phyloP scores from a whole-genome alignment of 768 basidiomycete species.

The Scleroderma citrinum region DNA sequence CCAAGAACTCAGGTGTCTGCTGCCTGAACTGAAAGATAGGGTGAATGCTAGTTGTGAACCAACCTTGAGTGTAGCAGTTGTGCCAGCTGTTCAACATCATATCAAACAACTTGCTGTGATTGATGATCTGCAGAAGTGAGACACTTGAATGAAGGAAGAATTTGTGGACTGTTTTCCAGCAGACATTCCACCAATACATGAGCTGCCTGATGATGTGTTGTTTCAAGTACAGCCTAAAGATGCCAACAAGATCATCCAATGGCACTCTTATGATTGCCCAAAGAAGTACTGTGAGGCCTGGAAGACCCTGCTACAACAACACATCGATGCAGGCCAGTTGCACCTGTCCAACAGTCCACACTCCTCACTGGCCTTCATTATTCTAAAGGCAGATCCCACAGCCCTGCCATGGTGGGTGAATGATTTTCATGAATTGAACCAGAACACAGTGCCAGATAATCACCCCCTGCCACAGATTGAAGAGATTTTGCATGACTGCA shows the following conservation, averaged over 20 bases:
- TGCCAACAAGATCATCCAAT: constrained; percentile 10
- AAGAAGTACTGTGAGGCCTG: constrained; percentile 31
- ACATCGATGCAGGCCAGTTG: constrained; percentile 29
- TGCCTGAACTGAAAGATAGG: neutral
- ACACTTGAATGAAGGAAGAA: neutral
- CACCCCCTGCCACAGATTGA: constrained; percentile 14
- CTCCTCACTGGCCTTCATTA: constrained; percentile 23
- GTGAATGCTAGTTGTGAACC: neutral
- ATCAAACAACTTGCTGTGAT: neutral
- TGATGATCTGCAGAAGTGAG: neutral
- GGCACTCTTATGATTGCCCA: constrained; percentile 26
- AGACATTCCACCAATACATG: neutral
- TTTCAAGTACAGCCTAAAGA: neutral
- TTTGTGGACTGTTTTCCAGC: neutral
- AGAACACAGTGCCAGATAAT: constrained; percentile 15
- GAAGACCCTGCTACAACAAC: constrained; percentile 27
- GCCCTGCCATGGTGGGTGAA: neutral
- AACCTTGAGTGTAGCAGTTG: neutral
- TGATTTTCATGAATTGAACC: constrained; percentile 1
- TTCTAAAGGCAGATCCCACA: constrained; percentile 8
- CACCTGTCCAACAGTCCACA: constrained; percentile 21
- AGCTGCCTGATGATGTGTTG: neutral
- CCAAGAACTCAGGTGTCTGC: neutral
- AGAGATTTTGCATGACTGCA: constrained; percentile 18
- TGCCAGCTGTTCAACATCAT: neutral